Evolutionary conservation across 225 moss, liverwort and hornwort species (phyloP), one percentile per base, ranked within the genome.

Genomic region (Climacium dendroides): DNA sequence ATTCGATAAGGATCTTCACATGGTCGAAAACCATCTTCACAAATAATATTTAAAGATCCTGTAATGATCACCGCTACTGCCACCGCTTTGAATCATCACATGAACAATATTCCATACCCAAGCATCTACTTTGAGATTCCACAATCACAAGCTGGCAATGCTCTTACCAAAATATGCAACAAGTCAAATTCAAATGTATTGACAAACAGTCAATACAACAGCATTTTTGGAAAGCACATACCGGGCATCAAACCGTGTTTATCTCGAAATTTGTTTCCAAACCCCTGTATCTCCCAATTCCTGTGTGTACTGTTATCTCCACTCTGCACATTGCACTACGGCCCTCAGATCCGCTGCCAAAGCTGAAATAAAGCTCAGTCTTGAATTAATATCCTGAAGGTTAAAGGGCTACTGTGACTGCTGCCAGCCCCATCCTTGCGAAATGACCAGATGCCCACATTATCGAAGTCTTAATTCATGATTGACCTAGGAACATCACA

Each of bases 191-290:
- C 30, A 83, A 54, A 84, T 77, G 72, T 25, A 76, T 59, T 78
- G 62, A 65, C 17, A 84, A 88, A 39, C 41, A 39, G 52, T 43
- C 52, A 35, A 84, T 54, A 47, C 37, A 80, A 78, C 28, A 83
- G 22, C 60, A 79, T 43, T 64, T 50, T 63, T 32, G 85, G 78
- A 65, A 81, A 80, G 47, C 65, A 79, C 87, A 75, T 87, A 95
- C 98, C 94, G 28, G 92, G 75, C 28, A 85, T 80, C 85, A 99
- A 89, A 87, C 89, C 90, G 77, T 96, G 93, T 74, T 80, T 87
- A 65, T 93, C 86, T 84, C 95, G 95, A 88, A 97, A 97, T 48
- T 83, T 83, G 81, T 85, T 80, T 87, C 94, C 95, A 81, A 90
- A 83, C 34, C 95, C 95, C 85, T 88, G 90, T 71, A 94, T 87